Evolutionary conservation across 2,329 filamentous ascomycete species (phyloP), one percentile per base, ranked within the genome.

Genomic region (Xylariaceae sp.): DNA sequence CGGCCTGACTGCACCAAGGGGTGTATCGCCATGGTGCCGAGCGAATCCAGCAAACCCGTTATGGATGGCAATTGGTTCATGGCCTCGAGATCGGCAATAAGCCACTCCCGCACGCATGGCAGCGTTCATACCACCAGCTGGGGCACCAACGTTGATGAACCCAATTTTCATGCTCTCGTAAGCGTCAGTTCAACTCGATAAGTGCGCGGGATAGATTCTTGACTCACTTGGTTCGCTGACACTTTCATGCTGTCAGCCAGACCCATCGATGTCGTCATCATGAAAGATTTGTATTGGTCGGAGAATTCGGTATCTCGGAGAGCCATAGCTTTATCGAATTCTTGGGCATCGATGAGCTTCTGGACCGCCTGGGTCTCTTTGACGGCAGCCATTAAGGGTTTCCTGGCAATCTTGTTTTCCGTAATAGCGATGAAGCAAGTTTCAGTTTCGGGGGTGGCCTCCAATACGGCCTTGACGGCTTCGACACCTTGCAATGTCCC

Each of bases 51-150:
- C 89, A 68, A 98, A 98, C 21, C 93, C 93, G 60, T 98, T 98
- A 71, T 97, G 88, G 45, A 98, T 90, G 16, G 89, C 92, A 59
- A 97, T 67, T 4, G 93, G 88, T 42, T 88, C 89, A 66, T 98
- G 93, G n/a, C 93, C 93, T 48, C 90, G 82, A 36, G 87, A 86
- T 47, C 95, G 68, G 65, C 91, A 97, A 73, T 96, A 96, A 23
- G 90, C 89, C 16, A 96, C 91, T 12, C 88, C 92, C 22, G 89
- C 92, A 56, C 93, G 83, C 17, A 94, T 93, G 34, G 93, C 93
- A 22, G 92, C 91, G 68, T 98, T 98, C 88, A 98, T 97, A 59
- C 93, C 93, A 67, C 93, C 93, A 22, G 93, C 93, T 6, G 93
- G 93, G 11, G 93, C 93, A 60, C 93, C 93, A 20, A 97, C 91